Evolutionary conservation across 2,329 filamentous ascomycete genomes (phyloP), one percentile per base, ranked within the genome.

Genomic region (Cladosporium cucumerinum): DNA sequence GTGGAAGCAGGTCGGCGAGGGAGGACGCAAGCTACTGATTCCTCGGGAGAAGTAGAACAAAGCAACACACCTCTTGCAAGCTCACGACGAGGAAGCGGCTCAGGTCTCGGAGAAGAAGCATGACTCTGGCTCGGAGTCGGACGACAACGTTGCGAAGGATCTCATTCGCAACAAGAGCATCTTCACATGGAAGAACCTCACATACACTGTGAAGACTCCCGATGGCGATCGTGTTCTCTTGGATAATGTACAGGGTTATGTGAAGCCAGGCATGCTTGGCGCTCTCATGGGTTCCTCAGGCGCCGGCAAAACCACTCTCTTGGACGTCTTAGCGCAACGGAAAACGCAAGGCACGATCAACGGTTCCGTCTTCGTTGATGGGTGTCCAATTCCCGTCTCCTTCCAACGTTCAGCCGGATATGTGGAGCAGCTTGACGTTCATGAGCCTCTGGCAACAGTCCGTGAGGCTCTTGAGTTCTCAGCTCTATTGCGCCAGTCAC

Each of bases 161-260:
- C 79, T 90, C 0, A 76, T 87, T 32, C 83, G 83, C 28, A 90
- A 90, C 73, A 88, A 84, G 0, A 88, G 86, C 0, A 81, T 90
- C 0, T 91, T 96, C 64, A 96, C 93, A 0, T 97, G 92, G 90
- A 90, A 94, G 75, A 82, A 90, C 69, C 86, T 97, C 66, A 91
- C 89, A 73, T 97, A 97, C 74, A 89, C 86, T 0, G 89, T 93
- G 65, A 78, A 80, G 6, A 81, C 79, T 46, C 73, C 80, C 23
- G 76, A 76, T 34, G 78, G 78, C 5, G 78, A 81, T 54, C 73
- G 80, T 16, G 74, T 73, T 4, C 75, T 89, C 3, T 76, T 90
- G 12, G 81, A 87, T 66, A 81, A 88, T 65, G 84, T 90, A 5
- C 82, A 86, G 69, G 92, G 88, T 1, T 94, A 89, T 70, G 90